Evolutionary conservation across 805 yeast species (phyloP).

Genomic region (Maudiozyma bulderi): DNA sequence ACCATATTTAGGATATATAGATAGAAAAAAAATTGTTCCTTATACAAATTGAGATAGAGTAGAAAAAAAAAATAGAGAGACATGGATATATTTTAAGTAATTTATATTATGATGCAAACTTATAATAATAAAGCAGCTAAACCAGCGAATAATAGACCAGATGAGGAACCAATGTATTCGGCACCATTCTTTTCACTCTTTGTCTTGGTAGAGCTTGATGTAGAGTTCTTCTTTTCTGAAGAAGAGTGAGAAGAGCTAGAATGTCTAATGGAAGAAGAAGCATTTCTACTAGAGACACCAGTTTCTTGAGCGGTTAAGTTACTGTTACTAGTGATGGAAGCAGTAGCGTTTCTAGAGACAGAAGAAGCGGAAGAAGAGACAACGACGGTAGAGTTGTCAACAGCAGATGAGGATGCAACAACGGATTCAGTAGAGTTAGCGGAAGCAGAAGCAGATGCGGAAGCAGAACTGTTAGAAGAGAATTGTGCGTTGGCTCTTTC

Average conservation of each 20-base stretch:
- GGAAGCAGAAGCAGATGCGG: slow-evolving; percentile 1
- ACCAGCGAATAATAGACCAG: slow-evolving; percentile 4
- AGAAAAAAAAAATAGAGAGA: not conserved
- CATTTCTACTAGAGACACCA: not conserved
- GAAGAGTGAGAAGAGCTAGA: slow-evolving; percentile 1
- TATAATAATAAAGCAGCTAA: slow-evolving; percentile 11
- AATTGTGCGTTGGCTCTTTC: slow-evolving; percentile 1
- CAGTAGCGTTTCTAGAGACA: not conserved
- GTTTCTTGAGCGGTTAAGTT: slow-evolving; percentile 1
- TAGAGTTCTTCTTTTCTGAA: not conserved
- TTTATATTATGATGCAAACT: not conserved
- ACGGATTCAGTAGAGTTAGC: not conserved
- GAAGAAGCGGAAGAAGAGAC: slow-evolving; percentile 5
- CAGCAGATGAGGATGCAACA: not conserved
- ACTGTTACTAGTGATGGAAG: slow-evolving; percentile 1
- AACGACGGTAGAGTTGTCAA: not conserved
- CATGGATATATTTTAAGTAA: not conserved
- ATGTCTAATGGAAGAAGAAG: slow-evolving; percentile 1
- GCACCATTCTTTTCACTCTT: slow-evolving; percentile 1
- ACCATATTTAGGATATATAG: not conserved
- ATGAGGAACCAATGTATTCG: slow-evolving; percentile 5
- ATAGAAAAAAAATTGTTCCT: not conserved
- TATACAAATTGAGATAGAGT: not conserved
- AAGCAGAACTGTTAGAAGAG: not conserved
- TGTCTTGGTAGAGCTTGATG: slow-evolving; percentile 5